A percentile compares a stretch with the other conserved stretches of the same genome.
These are phyloP conservation scores for Corynascus novoguineensis DNA, from an alignment of 495 filamentous ascomycete species.

Conservation along the genomic window DNA sequence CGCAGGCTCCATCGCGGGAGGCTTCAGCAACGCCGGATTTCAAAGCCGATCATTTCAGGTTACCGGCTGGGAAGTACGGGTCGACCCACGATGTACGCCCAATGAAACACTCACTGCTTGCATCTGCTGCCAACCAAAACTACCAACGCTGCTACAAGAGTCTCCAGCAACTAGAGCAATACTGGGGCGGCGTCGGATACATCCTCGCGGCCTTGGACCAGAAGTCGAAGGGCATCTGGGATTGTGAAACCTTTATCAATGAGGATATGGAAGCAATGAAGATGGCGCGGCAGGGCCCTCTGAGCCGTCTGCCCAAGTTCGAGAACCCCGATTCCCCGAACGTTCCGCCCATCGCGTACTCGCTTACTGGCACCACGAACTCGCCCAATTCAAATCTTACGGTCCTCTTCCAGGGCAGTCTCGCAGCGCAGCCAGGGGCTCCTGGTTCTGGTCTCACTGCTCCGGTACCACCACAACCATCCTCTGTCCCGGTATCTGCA, in stretches of 20 bases:
- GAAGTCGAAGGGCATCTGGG: conserved; percentile 75
- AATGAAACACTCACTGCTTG: conserved; percentile 65
- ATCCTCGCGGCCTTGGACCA: conserved; percentile 82
- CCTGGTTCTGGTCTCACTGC: conserved; percentile 11
- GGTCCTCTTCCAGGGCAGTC: conserved; percentile 56
- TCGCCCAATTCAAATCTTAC: conserved; percentile 75
- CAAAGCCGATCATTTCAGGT: conserved; percentile 17
- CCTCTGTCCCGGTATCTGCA: conserved; percentile 30
- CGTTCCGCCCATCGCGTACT: conserved; percentile 62
- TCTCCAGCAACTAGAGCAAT: conserved; percentile 64
- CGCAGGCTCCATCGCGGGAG: conserved; percentile 51
- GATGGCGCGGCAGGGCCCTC: conserved; percentile 49
- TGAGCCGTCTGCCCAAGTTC: conserved; percentile 27
- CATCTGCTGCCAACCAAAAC: conserved; percentile 68
- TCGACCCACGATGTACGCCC: conserved; percentile 44
- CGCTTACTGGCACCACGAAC: conserved; percentile 74
- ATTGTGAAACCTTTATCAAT: conserved; percentile 69
- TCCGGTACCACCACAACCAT: conserved; percentile 10
- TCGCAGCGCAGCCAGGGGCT: conserved; percentile 13
- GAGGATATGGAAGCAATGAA: conserved; percentile 70
- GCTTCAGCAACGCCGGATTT: conserved; percentile 36
- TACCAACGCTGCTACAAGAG: conserved; percentile 80
- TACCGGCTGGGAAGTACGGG: not conserved
- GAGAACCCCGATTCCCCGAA: conserved; percentile 36
- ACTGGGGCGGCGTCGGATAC: conserved; percentile 83